A percentile compares a stretch with the other conserved stretches of the same genome.
phyloP scores from a whole-genome alignment of 2,329 filamentous ascomycete genomes.

The Scytalidium lignicola region DNA sequence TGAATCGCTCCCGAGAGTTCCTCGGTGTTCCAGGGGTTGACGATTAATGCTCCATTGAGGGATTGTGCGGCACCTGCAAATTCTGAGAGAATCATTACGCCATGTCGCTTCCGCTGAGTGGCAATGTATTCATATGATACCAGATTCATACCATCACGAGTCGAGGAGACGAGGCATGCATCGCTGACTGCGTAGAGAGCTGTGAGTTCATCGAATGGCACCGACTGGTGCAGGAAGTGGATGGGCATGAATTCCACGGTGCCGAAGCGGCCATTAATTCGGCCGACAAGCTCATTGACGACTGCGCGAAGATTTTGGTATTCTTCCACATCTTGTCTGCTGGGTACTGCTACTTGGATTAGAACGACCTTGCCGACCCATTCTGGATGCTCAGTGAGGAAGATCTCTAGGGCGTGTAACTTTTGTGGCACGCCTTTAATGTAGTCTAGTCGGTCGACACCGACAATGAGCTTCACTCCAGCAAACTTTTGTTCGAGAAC shows the following conservation, averaged over 20 bases:
- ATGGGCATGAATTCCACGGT: slow-evolving; percentile 99
- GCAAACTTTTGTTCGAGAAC: slow-evolving; percentile 86
- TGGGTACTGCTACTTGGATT: slow-evolving; percentile 93
- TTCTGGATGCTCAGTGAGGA: slow-evolving; percentile 93
- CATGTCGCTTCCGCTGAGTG: slow-evolving; percentile 83
- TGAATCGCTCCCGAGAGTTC: slow-evolving; percentile 90
- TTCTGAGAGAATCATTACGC: slow-evolving; percentile 91
- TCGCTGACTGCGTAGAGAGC: slow-evolving; percentile 90
- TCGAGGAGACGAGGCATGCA: slow-evolving; percentile 87
- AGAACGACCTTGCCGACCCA: slow-evolving; percentile 98
- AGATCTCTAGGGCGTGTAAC: slow-evolving; percentile 91
- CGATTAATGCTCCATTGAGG: slow-evolving; percentile 85
- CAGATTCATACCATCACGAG: slow-evolving; percentile 98
- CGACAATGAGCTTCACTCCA: slow-evolving; percentile 92
- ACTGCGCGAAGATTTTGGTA: slow-evolving; percentile 95
- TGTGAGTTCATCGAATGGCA: slow-evolving; percentile 90
- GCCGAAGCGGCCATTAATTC: slow-evolving; percentile 95
- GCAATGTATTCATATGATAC: slow-evolving; percentile 99
- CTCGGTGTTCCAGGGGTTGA: slow-evolving; percentile 98
- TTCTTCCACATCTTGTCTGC: slow-evolving; percentile 91
- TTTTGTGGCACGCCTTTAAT: slow-evolving; percentile 99
- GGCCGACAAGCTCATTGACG: slow-evolving; percentile 92
- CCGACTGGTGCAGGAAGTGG: slow-evolving; percentile 95
- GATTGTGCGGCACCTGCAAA: slow-evolving; percentile 95
- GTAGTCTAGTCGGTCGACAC: slow-evolving; percentile 94